Evolutionary conservation across 768 basidiomycete species (phyloP).

Genomic region (Boletus pseudopeckii): DNA sequence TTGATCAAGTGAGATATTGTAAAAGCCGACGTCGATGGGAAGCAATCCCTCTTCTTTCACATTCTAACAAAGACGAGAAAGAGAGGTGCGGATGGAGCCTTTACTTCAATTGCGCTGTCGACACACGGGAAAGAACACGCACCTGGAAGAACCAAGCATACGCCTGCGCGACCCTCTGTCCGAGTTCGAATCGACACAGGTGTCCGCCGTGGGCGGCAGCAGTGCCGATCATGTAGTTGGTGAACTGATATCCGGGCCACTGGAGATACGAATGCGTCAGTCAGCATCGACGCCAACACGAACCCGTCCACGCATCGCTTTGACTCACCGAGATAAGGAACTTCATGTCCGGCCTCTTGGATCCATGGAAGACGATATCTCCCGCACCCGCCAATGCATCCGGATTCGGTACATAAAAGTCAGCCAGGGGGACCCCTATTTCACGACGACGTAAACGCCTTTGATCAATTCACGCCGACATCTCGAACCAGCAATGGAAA

Average conservation of each 20-base stretch:
- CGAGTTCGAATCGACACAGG: conserved; percentile 6
- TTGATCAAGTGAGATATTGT: conserved; percentile 13
- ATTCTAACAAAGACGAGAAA: background rate
- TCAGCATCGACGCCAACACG: background rate
- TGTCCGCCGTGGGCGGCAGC: background rate
- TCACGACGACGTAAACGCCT: background rate
- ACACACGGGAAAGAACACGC: background rate
- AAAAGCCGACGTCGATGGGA: background rate
- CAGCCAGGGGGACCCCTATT: background rate
- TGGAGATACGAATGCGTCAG: background rate
- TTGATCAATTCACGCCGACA: background rate
- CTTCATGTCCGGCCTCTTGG: background rate
- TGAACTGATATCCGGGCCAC: conserved; percentile 11
- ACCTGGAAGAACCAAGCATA: background rate
- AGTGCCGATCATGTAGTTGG: background rate
- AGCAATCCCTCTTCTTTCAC: background rate
- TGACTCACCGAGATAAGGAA: conserved; percentile 3
- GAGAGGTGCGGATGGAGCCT: background rate
- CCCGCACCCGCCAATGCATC: background rate
- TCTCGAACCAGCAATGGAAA: background rate
- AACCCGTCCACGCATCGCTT: background rate
- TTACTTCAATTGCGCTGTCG: background rate
- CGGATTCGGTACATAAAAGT: accelerated
- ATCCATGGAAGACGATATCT: background rate
- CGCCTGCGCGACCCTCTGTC: background rate